A percentile compares a stretch with the other conserved stretches of the same genome.
Evolutionary conservation across 1,284 basidiomycete species (phyloP).

Genomic region (Thelephora terrestris): DNA sequence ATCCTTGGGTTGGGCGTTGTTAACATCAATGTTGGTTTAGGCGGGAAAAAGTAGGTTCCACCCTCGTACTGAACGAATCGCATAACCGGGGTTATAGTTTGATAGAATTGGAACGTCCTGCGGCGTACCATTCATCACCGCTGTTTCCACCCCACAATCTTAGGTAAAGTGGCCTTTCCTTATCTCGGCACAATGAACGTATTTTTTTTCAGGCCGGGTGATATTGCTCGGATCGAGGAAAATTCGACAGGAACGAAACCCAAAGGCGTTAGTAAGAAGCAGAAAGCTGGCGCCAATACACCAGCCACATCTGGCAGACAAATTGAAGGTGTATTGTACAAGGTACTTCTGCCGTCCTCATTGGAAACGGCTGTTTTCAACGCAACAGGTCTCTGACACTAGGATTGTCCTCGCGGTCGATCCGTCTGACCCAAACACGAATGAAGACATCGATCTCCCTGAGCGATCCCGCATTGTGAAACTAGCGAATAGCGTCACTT

Average conservation of each 20-base stretch:
- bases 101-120: conserved; percentile 78
- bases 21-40: conserved; percentile 70
- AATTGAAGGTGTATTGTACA: conserved; percentile 76
- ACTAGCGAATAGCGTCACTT: conserved; percentile 86
- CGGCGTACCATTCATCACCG: conserved; percentile 65
- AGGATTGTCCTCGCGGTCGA: conserved; percentile 72
- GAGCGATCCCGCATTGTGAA: conserved; percentile 80
- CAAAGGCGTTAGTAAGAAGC: conserved; percentile 38
- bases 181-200: conserved; percentile 5
- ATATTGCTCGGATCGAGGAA: conserved; percentile 77
- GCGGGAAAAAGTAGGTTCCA: conserved; percentile 74
- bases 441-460: conserved; percentile 67
- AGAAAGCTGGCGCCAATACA: conserved; percentile 33
- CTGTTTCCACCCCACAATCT: conserved; percentile 81
- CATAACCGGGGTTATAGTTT: conserved; percentile 41
- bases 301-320: conserved; percentile 18
- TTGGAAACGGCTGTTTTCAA: not conserved
- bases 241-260: conserved; percentile 33
- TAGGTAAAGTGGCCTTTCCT: conserved; percentile 33
- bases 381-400: conserved; percentile 57
- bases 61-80: conserved; percentile 4
- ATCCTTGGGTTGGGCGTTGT: conserved; percentile 66
- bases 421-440: conserved; percentile 37
- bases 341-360: conserved; percentile 31
- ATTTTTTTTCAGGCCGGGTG: conserved; percentile 33